Conservation (phyloP, 345 rosid species). For the Brassica incana region DNA sequence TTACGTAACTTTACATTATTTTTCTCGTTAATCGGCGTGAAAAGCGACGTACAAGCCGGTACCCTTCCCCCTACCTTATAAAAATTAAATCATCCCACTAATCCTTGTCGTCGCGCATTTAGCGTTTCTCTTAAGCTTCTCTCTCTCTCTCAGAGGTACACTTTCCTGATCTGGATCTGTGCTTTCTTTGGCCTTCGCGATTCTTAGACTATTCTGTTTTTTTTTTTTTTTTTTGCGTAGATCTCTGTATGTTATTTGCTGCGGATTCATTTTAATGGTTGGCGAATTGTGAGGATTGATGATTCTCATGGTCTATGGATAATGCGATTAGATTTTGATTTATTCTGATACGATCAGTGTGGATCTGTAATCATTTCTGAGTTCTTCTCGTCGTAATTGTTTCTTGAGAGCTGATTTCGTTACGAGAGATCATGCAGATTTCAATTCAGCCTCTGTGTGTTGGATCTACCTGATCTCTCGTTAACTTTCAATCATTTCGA, state of each 20-base stretch:
- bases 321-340: not conserved
- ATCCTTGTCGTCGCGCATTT: constrained; percentile 9
- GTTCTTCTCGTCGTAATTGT: too few species aligned
- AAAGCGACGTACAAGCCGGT: constrained; percentile 12
- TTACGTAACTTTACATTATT: not conserved
- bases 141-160: constrained; percentile 21
- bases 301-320: not conserved
- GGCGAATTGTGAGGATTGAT: not conserved
- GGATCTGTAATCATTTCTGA: constrained; percentile 5
- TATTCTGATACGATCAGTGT: not conserved
- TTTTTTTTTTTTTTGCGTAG: not conserved
- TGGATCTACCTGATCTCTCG: not conserved
- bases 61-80: not conserved
- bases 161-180: constrained; percentile 24
- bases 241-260: constrained; percentile 6
- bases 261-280: not conserved
- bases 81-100: not conserved
- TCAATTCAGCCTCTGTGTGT: not conserved
- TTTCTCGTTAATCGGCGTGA: not conserved
- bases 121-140: constrained; percentile 30
- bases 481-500: too few species aligned
- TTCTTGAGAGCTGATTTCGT: too few species aligned
- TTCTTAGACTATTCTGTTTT: not conserved
- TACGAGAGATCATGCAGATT: too few species aligned
- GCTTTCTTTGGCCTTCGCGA: not conserved